Conservation (phyloP, 768 basidiomycete genomes). For the Podaxis sp. region DNA sequence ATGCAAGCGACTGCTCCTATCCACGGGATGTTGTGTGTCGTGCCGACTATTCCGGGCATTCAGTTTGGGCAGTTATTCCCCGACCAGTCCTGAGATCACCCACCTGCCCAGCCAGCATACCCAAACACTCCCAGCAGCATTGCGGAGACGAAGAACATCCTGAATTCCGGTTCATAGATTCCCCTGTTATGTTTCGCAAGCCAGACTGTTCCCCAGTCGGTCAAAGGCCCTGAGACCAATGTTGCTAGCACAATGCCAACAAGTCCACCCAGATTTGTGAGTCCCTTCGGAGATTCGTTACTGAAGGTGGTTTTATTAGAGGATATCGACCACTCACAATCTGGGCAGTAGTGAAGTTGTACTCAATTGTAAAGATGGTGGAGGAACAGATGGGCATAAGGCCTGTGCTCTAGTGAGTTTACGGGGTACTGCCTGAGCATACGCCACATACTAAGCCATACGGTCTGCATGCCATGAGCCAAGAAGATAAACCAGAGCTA, state of each 20-base stretch:
- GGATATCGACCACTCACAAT: constrained; percentile 22
- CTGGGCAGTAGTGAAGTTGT: constrained; percentile 36
- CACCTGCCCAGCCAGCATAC: constrained; percentile 41
- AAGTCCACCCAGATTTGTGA: constrained; percentile 39
- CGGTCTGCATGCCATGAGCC: constrained; percentile 37
- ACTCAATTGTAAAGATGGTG: constrained; percentile 40
- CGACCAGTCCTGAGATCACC: not conserved
- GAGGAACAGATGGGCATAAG: constrained; percentile 39
- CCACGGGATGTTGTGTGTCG: constrained; percentile 38
- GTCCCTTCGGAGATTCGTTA: constrained; percentile 20
- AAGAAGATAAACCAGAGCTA: constrained; percentile 35
- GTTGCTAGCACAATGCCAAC: constrained; percentile 37
- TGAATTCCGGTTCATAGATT: constrained; percentile 43
- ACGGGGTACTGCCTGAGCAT: not conserved
- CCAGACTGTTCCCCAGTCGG: constrained; percentile 39
- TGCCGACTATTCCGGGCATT: constrained; percentile 23
- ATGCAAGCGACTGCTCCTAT: constrained; percentile 39
- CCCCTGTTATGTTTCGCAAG: constrained; percentile 39
- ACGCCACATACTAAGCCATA: constrained; percentile 33
- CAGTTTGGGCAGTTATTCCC: not conserved
- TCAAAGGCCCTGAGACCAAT: constrained; percentile 32
- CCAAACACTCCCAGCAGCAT: constrained; percentile 42
- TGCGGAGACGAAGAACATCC: constrained; percentile 34
- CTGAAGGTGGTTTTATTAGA: not conserved
- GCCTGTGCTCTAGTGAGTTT: constrained; percentile 19